Evolutionary conservation across 768 basidiomycete genomes (phyloP).

Genomic region (Amanita subjunquillea): DNA sequence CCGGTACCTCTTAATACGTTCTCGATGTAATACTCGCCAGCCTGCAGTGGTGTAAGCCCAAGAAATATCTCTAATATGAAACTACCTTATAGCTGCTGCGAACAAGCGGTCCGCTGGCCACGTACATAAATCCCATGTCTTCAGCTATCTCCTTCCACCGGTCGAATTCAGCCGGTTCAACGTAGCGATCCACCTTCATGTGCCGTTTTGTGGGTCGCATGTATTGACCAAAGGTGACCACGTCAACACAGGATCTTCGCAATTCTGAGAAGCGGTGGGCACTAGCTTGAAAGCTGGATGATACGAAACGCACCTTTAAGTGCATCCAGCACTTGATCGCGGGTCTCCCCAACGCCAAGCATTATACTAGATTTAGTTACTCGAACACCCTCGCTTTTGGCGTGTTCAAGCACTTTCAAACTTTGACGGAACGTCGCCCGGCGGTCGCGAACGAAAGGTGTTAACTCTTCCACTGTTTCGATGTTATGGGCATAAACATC

Average conservation of each 20-base stretch:
- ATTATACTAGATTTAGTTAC: slow-evolving; percentile 98
- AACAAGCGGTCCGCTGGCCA: slow-evolving; percentile 93
- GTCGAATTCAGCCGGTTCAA: slow-evolving; percentile 88
- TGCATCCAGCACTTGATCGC: slow-evolving; percentile 73
- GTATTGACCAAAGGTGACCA: slow-evolving; percentile 98
- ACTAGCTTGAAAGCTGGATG: background rate
- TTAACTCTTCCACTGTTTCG: slow-evolving; percentile 90
- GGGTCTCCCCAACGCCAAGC: slow-evolving; percentile 91
- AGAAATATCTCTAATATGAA: background rate
- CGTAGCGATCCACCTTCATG: slow-evolving; percentile 98
- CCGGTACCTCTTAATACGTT: slow-evolving; percentile 57
- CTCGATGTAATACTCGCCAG: slow-evolving; percentile 94
- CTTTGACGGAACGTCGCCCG: slow-evolving; percentile 87
- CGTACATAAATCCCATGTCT: slow-evolving; percentile 92
- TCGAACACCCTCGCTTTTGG: slow-evolving; percentile 74
- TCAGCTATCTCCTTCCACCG: slow-evolving; percentile 87
- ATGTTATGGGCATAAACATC: slow-evolving; percentile 98
- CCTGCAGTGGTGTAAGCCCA: slow-evolving; percentile 33
- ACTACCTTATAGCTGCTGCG: slow-evolving; percentile 94
- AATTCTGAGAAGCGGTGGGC: slow-evolving; percentile 48
- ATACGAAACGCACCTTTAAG: slow-evolving; percentile 51
- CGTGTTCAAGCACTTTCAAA: slow-evolving; percentile 68
- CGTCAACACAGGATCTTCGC: slow-evolving; percentile 82
- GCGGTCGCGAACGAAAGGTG: slow-evolving; percentile 91
- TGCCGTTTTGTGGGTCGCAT: slow-evolving; percentile 99